Base-by-base conservation (phyloP, 495 filamentous ascomycete genomes). In the Articulospora tetracladia region DNA sequence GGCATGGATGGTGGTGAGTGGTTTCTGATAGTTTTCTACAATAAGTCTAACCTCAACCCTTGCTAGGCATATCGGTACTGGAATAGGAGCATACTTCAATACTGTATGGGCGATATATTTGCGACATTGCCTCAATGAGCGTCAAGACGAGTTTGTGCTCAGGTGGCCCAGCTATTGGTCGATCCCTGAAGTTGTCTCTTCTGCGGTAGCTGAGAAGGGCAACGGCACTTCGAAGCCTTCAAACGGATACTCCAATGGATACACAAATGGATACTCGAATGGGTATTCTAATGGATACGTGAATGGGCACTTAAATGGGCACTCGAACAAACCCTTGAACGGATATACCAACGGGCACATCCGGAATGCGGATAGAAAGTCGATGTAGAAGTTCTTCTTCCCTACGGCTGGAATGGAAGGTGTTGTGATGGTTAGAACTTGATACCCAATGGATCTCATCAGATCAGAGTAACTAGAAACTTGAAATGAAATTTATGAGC, bases 1-100 rank as follows among this genome's bases (percentile, higher is more conserved):
- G 92, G 0, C 94, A 98, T 77, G 94, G 92, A 12, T 98, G 94
- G 94, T 98, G 94, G 93, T 94, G 87, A 74, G 83, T 86, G 19
- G 56, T 8, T 47, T 55, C 2, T 49, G 4, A 20, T 4, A 47
- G n/a, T 36, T 48, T 28, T 34, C 25, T 22, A 11, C 27, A 53
- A 24, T 61, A 22, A 51, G 27, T 47, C 26, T 44, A 3, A 44
- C n/a, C 17, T 44, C 3, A n/a, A n/a, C n/a, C n/a, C n/a, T 34
- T 19, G 3, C 1, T 55, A 76, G 74, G 75, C 77, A 80, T 66
- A 54, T 80, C 2, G 77, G 78, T 75, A 80, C 77, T 3, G 77
- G 77, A 2, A 62, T 67, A 22, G 77, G 76, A 17, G 74, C 77
- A 1, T 80, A 79, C 60, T 76, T 74, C 53, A 79, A 77, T 62